A percentile compares a stretch with the other conserved stretches of the same genome.
These are phyloP conservation scores for Haberlea rhodopensis DNA, from an alignment of 257 asterid genomes.

Conservation along the genomic window DNA sequence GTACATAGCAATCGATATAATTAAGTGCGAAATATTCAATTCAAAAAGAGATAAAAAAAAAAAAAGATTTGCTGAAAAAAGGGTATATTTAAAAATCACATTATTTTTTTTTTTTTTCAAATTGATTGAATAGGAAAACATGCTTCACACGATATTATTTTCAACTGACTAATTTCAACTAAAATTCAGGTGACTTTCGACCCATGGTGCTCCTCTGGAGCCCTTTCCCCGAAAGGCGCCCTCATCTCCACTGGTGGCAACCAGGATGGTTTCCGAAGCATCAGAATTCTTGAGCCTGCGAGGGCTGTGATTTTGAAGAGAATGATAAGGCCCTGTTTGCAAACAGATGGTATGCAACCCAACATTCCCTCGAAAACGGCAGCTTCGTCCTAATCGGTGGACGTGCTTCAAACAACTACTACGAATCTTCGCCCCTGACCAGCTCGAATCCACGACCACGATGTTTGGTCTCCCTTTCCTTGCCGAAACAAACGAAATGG, in stretches of 20 bases:
- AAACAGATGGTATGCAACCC: constrained; percentile 74
- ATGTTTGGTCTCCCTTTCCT: constrained; percentile 54
- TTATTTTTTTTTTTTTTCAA: too few species aligned
- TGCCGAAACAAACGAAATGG: constrained; percentile 43
- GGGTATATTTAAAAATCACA: background rate
- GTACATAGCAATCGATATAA: too few species aligned
- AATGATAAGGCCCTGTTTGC: constrained; percentile 39
- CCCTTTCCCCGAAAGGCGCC: constrained; percentile 50
- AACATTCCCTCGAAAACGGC: constrained; percentile 56
- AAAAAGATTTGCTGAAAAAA: too few species aligned
- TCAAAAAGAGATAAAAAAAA: too few species aligned
- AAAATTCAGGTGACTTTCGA: constrained; percentile 45
- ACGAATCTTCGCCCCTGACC: constrained; percentile 56
- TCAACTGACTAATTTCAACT: background rate
- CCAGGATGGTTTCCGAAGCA: constrained; percentile 46
- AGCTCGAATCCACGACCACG: constrained; percentile 35
- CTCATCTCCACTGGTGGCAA: constrained; percentile 75
- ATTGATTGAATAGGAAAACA: background rate
- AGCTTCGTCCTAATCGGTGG: constrained; percentile 64
- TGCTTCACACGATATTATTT: background rate
- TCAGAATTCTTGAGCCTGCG: constrained; percentile 44
- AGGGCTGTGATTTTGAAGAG: constrained; percentile 46
- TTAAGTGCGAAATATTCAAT: too few species aligned
- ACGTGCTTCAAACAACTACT: constrained; percentile 60
- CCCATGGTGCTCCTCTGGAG: constrained; percentile 98